Conservation (phyloP, 805 yeast genomes). For the Kuraishia capsulata region DNA sequence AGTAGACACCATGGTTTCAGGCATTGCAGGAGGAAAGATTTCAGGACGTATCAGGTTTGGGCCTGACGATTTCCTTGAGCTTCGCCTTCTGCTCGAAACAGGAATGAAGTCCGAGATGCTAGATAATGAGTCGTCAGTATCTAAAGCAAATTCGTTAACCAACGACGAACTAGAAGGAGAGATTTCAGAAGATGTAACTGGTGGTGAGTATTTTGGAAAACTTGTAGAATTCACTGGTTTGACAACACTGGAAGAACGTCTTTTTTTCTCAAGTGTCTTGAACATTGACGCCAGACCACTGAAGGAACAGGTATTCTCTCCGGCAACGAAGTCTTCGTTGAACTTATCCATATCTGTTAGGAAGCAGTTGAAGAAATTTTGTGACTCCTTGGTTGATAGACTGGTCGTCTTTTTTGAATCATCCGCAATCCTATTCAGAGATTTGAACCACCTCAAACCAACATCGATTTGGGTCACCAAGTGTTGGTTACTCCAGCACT, state of each 20-base stretch:
- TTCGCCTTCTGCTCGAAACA: background rate
- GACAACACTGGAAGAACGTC: constrained; percentile 1
- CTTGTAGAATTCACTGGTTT: background rate
- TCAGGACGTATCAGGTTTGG: background rate
- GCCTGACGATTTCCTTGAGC: background rate
- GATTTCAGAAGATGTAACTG: background rate
- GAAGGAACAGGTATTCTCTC: background rate
- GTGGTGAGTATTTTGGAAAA: background rate
- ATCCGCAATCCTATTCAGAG: constrained; percentile 15
- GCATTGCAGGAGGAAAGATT: background rate
- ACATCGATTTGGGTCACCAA: constrained; percentile 17
- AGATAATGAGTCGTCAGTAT: background rate
- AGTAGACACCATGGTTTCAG: background rate
- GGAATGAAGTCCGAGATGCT: background rate
- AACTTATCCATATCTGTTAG: constrained; percentile 23
- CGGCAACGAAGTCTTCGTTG: constrained; percentile 29
- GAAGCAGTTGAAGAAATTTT: constrained; percentile 23
- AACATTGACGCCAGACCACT: background rate
- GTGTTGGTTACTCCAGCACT: constrained; percentile 6
- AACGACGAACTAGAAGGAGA: background rate
- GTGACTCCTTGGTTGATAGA: constrained; percentile 16
- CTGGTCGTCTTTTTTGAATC: background rate
- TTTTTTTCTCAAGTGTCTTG: background rate
- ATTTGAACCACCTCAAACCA: constrained; percentile 26
- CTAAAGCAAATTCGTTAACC: background rate